Conservation (phyloP, 148 eudicot genomes). For the Arctostaphylos glauca region DNA sequence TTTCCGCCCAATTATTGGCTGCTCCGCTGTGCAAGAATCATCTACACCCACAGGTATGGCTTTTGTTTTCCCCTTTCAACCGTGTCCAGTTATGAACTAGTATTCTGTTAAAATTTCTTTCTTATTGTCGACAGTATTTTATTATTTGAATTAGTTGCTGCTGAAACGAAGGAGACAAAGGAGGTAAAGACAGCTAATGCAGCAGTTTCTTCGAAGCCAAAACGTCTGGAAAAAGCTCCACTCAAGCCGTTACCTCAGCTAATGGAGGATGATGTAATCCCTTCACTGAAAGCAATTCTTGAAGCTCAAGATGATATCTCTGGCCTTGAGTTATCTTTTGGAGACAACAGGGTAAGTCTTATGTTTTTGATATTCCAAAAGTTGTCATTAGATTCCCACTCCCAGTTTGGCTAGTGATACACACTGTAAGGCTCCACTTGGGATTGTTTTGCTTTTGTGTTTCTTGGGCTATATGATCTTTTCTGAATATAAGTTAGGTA, state of each 20-base stretch:
- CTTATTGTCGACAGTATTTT: not conserved
- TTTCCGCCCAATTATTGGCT: constrained; percentile 32
- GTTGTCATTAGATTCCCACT: not conserved
- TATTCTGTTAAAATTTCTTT: not conserved
- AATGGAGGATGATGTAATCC: constrained; percentile 89
- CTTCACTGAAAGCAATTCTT: constrained; percentile 54
- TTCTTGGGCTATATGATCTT: not conserved
- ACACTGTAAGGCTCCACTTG: too few relatives aligned
- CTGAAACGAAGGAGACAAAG: constrained; percentile 55
- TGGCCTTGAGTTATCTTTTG: constrained; percentile 62
- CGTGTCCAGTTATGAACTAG: not conserved
- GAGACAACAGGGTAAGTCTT: constrained; percentile 53
- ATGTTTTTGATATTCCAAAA: not conserved
- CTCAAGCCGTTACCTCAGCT: constrained; percentile 52
- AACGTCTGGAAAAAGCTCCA: constrained; percentile 61
- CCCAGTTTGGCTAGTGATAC: not conserved
- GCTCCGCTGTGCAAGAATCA: constrained; percentile 83
- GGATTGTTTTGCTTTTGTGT: too few relatives aligned
- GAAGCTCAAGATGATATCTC: constrained; percentile 65
- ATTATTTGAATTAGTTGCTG: constrained; percentile 34
- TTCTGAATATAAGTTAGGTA: not conserved
- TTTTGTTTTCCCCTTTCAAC: not conserved
- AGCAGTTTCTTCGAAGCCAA: constrained; percentile 58
- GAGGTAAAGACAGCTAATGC: constrained; percentile 35
- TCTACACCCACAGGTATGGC: constrained; percentile 60